phyloP scores from a whole-genome alignment of 129 eudicot species.

The Lonicera japonica region DNA sequence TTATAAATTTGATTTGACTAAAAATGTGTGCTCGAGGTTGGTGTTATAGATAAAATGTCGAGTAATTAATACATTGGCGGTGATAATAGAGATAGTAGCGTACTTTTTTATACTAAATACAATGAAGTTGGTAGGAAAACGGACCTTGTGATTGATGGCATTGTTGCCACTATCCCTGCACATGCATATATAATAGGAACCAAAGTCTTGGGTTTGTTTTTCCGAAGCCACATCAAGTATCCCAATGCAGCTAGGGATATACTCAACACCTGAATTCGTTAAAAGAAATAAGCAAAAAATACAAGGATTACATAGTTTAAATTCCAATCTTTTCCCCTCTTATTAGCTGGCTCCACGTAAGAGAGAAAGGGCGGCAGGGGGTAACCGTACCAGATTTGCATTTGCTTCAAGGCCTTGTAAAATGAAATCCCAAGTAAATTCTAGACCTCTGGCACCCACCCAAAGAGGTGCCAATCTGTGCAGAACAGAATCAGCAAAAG shows the following conservation, averaged over 20 bases:
- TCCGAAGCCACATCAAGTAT: constrained; percentile 95
- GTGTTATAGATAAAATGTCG: background rate
- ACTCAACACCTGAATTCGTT: constrained; percentile 55
- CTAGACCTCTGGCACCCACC: constrained; percentile 99
- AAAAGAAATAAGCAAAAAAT: background rate
- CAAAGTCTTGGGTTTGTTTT: constrained; percentile 89
- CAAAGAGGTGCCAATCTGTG: constrained; percentile 96
- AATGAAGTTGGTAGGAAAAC: background rate
- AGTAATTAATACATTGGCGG: too few relatives aligned
- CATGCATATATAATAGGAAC: constrained; percentile 82
- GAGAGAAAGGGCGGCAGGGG: too few relatives aligned
- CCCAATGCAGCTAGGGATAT: constrained; percentile 93
- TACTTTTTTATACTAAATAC: background rate
- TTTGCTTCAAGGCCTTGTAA: constrained; percentile 98
- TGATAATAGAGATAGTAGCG: too few relatives aligned
- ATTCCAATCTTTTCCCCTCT: too few relatives aligned
- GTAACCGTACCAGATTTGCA: constrained; percentile 85
- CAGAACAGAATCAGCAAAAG: constrained; percentile 94
- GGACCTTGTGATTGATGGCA: constrained; percentile 96
- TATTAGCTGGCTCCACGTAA: too few relatives aligned
- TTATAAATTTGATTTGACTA: background rate
- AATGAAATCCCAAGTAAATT: constrained; percentile 93
- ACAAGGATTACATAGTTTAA: too few relatives aligned
- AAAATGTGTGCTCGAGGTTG: background rate
- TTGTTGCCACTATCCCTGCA: constrained; percentile 87